A percentile compares a stretch with the other conserved stretches of the same genome.
These are phyloP conservation scores for Trichoderma endophyticum DNA, from an alignment of 2,329 filamentous ascomycete genomes.

Conservation along the genomic window DNA sequence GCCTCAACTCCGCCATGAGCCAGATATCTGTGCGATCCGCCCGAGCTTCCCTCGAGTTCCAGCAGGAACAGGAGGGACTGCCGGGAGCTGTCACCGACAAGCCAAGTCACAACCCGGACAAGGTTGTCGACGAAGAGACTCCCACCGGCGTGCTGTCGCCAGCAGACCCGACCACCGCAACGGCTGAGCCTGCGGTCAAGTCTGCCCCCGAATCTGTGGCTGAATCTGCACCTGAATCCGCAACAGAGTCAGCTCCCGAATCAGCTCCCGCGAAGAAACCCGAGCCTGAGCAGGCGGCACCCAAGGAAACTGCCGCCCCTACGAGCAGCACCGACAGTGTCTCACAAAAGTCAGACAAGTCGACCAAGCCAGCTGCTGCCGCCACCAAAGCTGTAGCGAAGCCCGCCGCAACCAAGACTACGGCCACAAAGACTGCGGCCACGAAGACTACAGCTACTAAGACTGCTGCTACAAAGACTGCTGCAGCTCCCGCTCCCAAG, in stretches of 20 bases:
- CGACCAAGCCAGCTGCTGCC: background rate
- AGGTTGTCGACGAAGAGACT: slow-evolving; percentile 40
- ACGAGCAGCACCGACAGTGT: background rate
- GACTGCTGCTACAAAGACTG: slow-evolving; percentile 26
- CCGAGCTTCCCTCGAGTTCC: background rate
- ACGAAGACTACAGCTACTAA: background rate
- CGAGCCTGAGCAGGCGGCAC: background rate
- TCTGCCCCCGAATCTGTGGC: background rate
- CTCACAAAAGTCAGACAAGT: background rate
- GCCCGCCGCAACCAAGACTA: background rate
- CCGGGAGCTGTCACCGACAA: slow-evolving; percentile 30
- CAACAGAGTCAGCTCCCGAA: background rate
- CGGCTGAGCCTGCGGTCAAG: background rate
- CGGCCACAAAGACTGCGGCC: background rate
- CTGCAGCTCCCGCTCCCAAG: background rate
- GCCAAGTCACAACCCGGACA: slow-evolving; percentile 40
- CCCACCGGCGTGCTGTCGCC: slow-evolving; percentile 31
- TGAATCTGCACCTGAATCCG: background rate
- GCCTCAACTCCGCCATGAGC: slow-evolving; percentile 1
- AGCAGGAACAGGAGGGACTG: slow-evolving; percentile 1
- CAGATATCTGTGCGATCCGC: slow-evolving; percentile 32
- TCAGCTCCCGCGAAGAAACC: background rate
- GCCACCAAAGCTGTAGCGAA: background rate
- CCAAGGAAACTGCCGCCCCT: background rate
- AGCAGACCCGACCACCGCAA: slow-evolving; percentile 27